Conservation (phyloP, 257 asterid species). For the Jaltomata sinuosa region DNA sequence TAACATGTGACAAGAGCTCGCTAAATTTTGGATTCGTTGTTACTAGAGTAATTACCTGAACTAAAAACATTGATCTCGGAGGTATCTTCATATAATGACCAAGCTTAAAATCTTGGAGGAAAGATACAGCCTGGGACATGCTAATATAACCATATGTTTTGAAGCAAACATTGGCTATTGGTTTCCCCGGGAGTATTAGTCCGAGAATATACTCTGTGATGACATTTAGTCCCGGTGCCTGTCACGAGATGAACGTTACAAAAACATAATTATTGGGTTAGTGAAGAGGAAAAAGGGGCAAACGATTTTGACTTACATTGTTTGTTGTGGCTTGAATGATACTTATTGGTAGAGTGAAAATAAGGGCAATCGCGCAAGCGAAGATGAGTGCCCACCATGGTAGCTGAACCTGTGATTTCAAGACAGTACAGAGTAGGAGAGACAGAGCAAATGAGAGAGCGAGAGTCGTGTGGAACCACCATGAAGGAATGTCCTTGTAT, state of each 20-base stretch:
- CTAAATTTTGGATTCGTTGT: background rate
- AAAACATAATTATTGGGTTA: background rate
- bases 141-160: conserved; percentile 78
- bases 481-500: conserved; percentile 49
- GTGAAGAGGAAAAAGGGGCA: background rate
- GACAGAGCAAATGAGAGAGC: conserved; percentile 33
- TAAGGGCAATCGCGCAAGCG: conserved; percentile 26
- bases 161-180: conserved; percentile 81
- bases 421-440: conserved; percentile 39
- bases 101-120: conserved; percentile 69
- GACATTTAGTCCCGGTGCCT: conserved; percentile 69
- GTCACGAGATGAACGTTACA: background rate
- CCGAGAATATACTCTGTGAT: conserved; percentile 63
- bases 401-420: conserved; percentile 51
- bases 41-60: conserved; percentile 33
- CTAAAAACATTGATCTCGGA: conserved; percentile 75
- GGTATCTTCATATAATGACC: conserved; percentile 89
- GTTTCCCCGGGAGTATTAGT: conserved; percentile 50
- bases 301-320: conserved; percentile 29
- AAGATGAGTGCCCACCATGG: conserved; percentile 86
- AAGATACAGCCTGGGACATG: conserved; percentile 66
- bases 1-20: background rate
- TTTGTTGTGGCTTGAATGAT: conserved; percentile 74
- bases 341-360: conserved; percentile 69
- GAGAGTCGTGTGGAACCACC: conserved; percentile 61